A percentile compares a stretch with the other conserved stretches of the same genome.
These are phyloP conservation scores for Nicotiana tomentosiformis DNA, from an alignment of 257 asterid genomes.

Conservation along the genomic window DNA sequence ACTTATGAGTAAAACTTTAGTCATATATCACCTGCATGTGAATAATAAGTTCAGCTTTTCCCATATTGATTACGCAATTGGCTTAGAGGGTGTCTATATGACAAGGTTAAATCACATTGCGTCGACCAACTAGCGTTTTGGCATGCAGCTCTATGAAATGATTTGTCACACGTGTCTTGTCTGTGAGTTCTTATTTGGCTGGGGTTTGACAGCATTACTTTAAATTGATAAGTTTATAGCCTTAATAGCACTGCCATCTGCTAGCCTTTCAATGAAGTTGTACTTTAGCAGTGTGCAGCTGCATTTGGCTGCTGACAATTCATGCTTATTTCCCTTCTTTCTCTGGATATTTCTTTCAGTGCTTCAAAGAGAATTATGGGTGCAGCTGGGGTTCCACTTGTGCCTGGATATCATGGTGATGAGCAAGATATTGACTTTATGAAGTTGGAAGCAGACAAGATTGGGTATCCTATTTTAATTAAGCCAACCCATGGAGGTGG, in stretches of 20 bases:
- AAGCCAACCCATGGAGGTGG: constrained; percentile 99
- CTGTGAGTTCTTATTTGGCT: background rate
- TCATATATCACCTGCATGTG: background rate
- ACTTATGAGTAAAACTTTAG: background rate
- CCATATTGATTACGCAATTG: background rate
- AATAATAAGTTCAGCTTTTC: background rate
- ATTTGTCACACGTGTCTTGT: background rate
- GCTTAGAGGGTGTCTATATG: background rate
- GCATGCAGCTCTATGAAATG: background rate
- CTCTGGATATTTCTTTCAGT: constrained; percentile 37
- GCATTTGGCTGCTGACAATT: constrained; percentile 2
- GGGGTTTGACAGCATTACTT: background rate
- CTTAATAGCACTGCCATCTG: background rate
- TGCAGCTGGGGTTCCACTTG: constrained; percentile 99
- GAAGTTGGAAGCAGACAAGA: constrained; percentile 88
- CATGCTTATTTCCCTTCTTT: background rate
- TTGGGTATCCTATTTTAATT: constrained; percentile 92
- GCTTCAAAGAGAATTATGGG: constrained; percentile 99
- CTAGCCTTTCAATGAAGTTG: background rate
- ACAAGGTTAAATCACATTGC: background rate
- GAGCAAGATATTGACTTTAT: constrained; percentile 84
- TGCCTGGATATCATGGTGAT: constrained; percentile 95
- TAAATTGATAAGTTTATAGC: background rate
- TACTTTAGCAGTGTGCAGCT: background rate
- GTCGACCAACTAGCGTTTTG: background rate